Percentiles rank a stretch among this genome's conserved stretches.
Conservation (phyloP, 495 filamentous ascomycete species). For the Barbatosphaeria neglecta region DNA sequence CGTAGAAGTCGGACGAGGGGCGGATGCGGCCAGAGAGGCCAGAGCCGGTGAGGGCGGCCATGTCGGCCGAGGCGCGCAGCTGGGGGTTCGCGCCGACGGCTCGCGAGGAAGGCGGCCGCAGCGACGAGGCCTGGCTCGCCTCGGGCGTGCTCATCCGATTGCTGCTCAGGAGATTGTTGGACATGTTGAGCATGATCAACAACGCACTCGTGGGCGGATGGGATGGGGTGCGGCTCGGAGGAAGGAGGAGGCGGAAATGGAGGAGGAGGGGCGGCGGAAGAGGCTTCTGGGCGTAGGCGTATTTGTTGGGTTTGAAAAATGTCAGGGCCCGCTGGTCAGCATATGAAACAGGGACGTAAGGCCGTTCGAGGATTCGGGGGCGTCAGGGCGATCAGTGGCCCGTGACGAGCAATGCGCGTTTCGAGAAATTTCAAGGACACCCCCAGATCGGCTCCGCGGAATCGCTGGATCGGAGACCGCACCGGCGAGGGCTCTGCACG, state of each 20-base stretch:
- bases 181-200: conserved; percentile 44
- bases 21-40: conserved; percentile 74
- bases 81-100: conserved; percentile 70
- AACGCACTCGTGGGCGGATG: conserved; percentile 3
- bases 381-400: conserved; percentile 12
- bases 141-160: conserved; percentile 98
- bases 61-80: conserved; percentile 90
- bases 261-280: neutral
- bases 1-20: conserved; percentile 90
- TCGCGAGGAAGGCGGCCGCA: conserved; percentile 81
- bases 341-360: conserved; percentile 22
- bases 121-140: conserved; percentile 64
- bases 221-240: neutral
- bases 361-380: conserved; percentile 17
- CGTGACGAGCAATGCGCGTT: conserved; percentile 14
- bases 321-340: conserved; percentile 13
- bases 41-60: conserved; percentile 73
- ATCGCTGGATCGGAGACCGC: neutral
- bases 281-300: neutral
- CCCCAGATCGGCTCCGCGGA: conserved; percentile 9
- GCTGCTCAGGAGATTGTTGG: conserved; percentile 58
- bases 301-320: conserved; percentile 3
- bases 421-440: conserved; percentile 14
- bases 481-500: neutral
- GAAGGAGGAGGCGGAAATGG: neutral